These are phyloP conservation scores for Camellia sinensis DNA, from an alignment of 148 eudicot species.

Conservation along the genomic window DNA sequence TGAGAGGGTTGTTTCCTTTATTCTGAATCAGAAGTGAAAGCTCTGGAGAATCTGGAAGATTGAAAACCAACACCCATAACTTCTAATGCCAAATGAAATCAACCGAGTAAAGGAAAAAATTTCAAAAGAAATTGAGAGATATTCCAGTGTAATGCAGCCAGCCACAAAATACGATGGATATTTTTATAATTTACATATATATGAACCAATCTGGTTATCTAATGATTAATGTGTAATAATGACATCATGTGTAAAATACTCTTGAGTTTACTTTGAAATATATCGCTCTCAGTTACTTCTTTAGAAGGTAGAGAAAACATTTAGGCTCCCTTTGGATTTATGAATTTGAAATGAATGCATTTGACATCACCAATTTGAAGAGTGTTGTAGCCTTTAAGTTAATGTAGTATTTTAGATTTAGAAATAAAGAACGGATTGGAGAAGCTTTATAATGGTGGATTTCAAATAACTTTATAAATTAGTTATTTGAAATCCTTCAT, in stretches of 20 bases:
- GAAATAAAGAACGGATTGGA: too few relatives aligned
- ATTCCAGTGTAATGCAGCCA: neutral
- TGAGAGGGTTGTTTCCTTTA: conserved; percentile 52
- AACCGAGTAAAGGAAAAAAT: neutral
- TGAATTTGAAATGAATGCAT: too few relatives aligned
- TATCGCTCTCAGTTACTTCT: neutral
- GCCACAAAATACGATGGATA: neutral
- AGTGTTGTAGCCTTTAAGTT: too few relatives aligned
- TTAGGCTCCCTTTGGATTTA: neutral
- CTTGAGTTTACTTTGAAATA: neutral
- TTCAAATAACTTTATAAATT: too few relatives aligned
- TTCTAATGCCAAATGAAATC: neutral
- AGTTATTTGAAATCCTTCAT: too few relatives aligned
- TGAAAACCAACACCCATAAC: conserved; percentile 13
- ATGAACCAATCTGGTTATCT: neutral
- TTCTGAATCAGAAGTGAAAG: conserved; percentile 79
- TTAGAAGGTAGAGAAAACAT: neutral
- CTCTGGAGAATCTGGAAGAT: conserved; percentile 68
- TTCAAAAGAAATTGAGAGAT: conserved; percentile 5
- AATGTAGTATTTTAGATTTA: too few relatives aligned
- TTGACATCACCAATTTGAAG: too few relatives aligned
- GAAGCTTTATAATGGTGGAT: too few relatives aligned
- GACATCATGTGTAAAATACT: neutral
- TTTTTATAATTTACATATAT: neutral
- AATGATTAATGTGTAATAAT: neutral